phyloP scores from a whole-genome alignment of 495 filamentous ascomycete species.

The Daldinia decipiens region DNA sequence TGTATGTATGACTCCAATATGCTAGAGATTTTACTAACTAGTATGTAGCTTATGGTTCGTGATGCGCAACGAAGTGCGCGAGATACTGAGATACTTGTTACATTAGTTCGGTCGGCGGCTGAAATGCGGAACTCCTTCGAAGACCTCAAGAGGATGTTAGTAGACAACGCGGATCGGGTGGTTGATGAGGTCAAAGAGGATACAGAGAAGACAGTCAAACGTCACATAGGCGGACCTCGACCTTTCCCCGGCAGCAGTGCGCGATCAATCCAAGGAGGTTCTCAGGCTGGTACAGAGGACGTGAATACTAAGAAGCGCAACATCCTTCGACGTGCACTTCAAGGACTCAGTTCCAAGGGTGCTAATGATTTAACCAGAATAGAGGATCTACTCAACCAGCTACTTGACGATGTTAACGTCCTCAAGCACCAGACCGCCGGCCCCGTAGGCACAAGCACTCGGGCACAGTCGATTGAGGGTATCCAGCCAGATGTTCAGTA shows the following conservation, averaged over 20 bases:
- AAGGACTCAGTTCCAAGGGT: slow-evolving; percentile 86
- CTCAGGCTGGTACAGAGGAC: slow-evolving; percentile 77
- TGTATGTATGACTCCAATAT: slow-evolving; percentile 59
- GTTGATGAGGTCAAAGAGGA: slow-evolving; percentile 85
- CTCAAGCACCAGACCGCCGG: slow-evolving; percentile 72
- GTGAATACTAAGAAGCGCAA: slow-evolving; percentile 82
- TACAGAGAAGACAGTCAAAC: slow-evolving; percentile 83
- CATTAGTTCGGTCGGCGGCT: slow-evolving; percentile 89
- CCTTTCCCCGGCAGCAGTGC: slow-evolving; percentile 75
- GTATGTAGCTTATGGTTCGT: slow-evolving; percentile 84
- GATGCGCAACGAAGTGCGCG: slow-evolving; percentile 96
- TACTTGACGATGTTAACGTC: slow-evolving; percentile 90
- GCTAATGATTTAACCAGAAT: slow-evolving; percentile 89
- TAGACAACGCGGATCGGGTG: slow-evolving; percentile 83
- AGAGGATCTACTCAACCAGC: slow-evolving; percentile 92
- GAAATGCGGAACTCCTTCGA: slow-evolving; percentile 98
- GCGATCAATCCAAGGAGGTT: slow-evolving; percentile 64
- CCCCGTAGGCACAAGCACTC: slow-evolving; percentile 50
- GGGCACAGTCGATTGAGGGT: slow-evolving; percentile 63
- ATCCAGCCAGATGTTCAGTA: slow-evolving; percentile 66
- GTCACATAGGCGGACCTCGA: slow-evolving; percentile 85
- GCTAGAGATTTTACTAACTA: slow-evolving; percentile 22
- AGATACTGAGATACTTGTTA: slow-evolving; percentile 96
- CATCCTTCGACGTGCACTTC: slow-evolving; percentile 89
- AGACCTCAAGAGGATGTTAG: slow-evolving; percentile 92